Conservation (phyloP, 148 eudicot species). For the Beta vulgaris region DNA sequence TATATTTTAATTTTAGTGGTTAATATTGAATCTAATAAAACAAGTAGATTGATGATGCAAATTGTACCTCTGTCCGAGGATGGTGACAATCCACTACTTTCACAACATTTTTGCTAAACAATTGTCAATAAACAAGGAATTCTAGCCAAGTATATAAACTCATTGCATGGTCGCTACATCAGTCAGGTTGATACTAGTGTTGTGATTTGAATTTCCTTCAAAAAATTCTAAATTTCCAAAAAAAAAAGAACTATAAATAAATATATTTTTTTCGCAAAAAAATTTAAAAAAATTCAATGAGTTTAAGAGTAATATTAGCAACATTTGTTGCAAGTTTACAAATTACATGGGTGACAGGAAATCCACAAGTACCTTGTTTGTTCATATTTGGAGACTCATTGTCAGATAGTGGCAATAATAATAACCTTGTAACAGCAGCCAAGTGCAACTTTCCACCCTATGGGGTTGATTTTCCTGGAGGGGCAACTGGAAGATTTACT, state of each 20-base stretch:
- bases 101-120: neutral
- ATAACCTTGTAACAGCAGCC: slow-evolving; percentile 37
- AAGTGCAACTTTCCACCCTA: slow-evolving; percentile 54
- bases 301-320: neutral
- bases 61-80: neutral
- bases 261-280: neutral
- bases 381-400: slow-evolving; percentile 61
- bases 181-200: neutral
- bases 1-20: neutral
- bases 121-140: neutral
- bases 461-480: slow-evolving; percentile 46
- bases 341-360: neutral
- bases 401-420: slow-evolving; percentile 58
- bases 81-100: slow-evolving; percentile 6
- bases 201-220: neutral
- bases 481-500: slow-evolving; percentile 51
- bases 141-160: neutral
- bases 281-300: neutral
- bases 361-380: slow-evolving; percentile 47
- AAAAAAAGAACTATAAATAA: neutral
- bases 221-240: neutral
- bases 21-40: neutral
- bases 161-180: neutral
- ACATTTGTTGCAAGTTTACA: slow-evolving; percentile 10
- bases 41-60: neutral